A percentile compares a stretch with the other conserved stretches of the same genome.
These are phyloP conservation scores for Waitea zeae DNA, from an alignment of 1,284 basidiomycete species.

Conservation along the genomic window DNA sequence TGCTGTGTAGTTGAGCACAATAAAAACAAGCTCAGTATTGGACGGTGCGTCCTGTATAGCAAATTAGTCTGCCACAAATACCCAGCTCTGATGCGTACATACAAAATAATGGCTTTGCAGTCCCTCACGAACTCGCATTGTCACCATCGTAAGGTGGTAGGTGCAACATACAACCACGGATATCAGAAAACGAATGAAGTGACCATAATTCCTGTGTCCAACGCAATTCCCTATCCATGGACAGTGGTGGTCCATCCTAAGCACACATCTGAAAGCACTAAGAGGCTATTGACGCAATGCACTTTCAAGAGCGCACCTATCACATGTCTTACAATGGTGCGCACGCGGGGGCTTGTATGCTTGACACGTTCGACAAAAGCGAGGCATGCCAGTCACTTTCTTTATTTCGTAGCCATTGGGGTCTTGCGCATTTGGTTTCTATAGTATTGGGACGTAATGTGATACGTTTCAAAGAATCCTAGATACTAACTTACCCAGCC, in stretches of 20 bases:
- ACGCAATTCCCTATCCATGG: slow-evolving; percentile 87
- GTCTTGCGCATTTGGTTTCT: slow-evolving; percentile 61
- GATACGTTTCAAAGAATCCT: no score
- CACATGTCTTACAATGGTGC: slow-evolving; percentile 83
- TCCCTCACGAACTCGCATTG: slow-evolving; percentile 37
- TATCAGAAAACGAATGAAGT: slow-evolving; percentile 87
- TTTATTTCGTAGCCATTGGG: slow-evolving; percentile 76
- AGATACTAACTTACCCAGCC: slow-evolving; percentile 64
- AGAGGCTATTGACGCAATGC: not conserved
- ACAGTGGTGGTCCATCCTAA: slow-evolving; percentile 76
- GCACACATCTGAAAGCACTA: slow-evolving; percentile 37
- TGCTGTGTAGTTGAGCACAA: slow-evolving; percentile 76
- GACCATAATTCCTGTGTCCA: slow-evolving; percentile 76
- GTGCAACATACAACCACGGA: slow-evolving; percentile 79
- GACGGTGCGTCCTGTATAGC: slow-evolving; percentile 46
- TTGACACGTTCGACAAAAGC: slow-evolving; percentile 71
- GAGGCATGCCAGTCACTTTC: slow-evolving; percentile 58
- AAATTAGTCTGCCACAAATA: slow-evolving; percentile 2
- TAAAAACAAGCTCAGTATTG: slow-evolving; percentile 62
- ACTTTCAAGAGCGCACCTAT: slow-evolving; percentile 30
- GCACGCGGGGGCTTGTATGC: slow-evolving; percentile 60
- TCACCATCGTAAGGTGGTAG: slow-evolving; percentile 72
- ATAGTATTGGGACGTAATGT: slow-evolving; percentile 4
- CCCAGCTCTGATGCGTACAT: slow-evolving; percentile 9
- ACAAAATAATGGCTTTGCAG: slow-evolving; percentile 36